phyloP scores from a whole-genome alignment of 2,329 filamentous ascomycete species.

The Fusarium kyushuense region DNA sequence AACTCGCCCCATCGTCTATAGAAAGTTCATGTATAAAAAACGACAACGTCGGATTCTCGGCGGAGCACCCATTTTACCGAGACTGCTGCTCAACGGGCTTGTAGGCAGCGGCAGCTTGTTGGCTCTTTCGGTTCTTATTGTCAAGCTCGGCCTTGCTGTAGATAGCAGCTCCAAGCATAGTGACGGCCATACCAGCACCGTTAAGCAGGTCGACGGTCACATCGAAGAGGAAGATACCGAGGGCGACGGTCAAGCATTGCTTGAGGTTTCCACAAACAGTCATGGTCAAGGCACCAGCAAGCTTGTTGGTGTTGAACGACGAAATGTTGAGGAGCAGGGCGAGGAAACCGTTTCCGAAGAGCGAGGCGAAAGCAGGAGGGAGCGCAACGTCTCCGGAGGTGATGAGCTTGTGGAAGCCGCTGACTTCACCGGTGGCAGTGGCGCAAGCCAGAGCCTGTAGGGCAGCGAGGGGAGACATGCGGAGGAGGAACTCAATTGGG shows the following conservation, averaged over 20 bases:
- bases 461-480: conserved; percentile 71
- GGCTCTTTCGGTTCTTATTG: conserved; percentile 54
- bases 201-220: conserved; percentile 64
- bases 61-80: conserved; percentile 27
- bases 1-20: conserved; percentile 42
- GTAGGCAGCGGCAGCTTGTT: conserved; percentile 52
- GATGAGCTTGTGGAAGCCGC: conserved; percentile 55
- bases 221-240: conserved; percentile 66
- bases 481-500: conserved; percentile 70
- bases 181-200: conserved; percentile 67
- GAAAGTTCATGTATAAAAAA: conserved; percentile 47
- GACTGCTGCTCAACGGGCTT: conserved; percentile 53
- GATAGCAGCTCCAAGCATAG: conserved; percentile 66
- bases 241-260: conserved; percentile 66
- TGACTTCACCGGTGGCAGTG: conserved; percentile 64
- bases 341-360: conserved; percentile 65
- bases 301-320: conserved; percentile 69
- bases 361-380: conserved; percentile 54
- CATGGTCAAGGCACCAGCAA: conserved; percentile 69
- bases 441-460: conserved; percentile 67
- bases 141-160: conserved; percentile 70
- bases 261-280: conserved; percentile 71
- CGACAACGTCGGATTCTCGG: conserved; percentile 27
- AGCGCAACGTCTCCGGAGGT: conserved; percentile 53
- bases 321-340: conserved; percentile 69